A percentile compares a stretch with the other conserved stretches of the same genome.
Evolutionary conservation across 192 early-diverging fungal genomes (phyloP).

Genomic region (Coemansia sp.): DNA sequence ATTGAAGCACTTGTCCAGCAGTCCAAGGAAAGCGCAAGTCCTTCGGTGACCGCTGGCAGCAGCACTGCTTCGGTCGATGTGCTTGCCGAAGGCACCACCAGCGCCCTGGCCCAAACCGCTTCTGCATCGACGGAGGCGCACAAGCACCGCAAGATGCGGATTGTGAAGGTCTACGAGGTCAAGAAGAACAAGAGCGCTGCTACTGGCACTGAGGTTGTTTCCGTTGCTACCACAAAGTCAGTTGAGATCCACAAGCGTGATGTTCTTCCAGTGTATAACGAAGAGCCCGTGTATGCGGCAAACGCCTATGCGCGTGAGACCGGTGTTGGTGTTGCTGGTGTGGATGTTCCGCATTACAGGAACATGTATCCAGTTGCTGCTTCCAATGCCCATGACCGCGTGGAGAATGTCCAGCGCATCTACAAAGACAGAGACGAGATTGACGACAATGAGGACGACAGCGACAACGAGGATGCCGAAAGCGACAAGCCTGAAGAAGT

Average conservation of each 20-base stretch:
- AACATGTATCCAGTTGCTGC: neutral
- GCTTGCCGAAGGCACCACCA: slow-evolving; percentile 14
- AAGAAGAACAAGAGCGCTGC: slow-evolving; percentile 47
- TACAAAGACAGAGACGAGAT: slow-evolving; percentile 20
- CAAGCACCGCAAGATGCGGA: slow-evolving; percentile 52
- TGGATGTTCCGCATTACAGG: neutral
- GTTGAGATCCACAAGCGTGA: slow-evolving; percentile 37
- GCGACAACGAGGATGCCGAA: slow-evolving; percentile 14
- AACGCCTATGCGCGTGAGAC: slow-evolving; percentile 3
- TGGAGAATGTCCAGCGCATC: slow-evolving; percentile 23
- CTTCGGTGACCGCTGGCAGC: slow-evolving; percentile 30
- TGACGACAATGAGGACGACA: slow-evolving; percentile 22
- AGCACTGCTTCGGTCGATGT: slow-evolving; percentile 1
- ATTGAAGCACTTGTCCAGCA: slow-evolving; percentile 6
- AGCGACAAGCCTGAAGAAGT: slow-evolving; percentile 15
- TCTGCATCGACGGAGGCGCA: neutral
- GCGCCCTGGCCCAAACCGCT: neutral
- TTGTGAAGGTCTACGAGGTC: slow-evolving; percentile 51
- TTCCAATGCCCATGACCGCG: neutral
- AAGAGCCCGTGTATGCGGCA: neutral
- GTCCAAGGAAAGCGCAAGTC: slow-evolving; percentile 17
- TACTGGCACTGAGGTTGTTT: neutral
- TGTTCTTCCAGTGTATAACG: slow-evolving; percentile 31
- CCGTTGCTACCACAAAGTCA: neutral
- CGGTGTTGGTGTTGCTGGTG: neutral